These are phyloP conservation scores for Acanthamoeba culbertsoni DNA, from an alignment of 208 protist species.

Conservation along the genomic window DNA sequence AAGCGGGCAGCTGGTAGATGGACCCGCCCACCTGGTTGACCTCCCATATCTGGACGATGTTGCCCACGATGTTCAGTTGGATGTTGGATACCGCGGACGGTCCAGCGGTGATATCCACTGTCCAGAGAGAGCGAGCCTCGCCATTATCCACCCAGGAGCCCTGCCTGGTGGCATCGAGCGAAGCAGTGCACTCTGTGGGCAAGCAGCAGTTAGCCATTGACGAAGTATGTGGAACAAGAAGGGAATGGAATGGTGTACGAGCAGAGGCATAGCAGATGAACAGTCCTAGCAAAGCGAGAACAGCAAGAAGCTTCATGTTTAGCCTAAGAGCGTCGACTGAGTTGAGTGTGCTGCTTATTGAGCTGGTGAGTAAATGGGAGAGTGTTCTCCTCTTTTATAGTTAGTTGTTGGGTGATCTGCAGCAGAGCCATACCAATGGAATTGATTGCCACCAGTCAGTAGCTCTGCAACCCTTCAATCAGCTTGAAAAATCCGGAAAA, in stretches of 20 bases:
- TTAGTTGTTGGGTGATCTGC: too few relatives aligned
- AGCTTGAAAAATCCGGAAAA: too few relatives aligned
- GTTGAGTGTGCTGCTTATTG: too few relatives aligned
- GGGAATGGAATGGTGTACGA: not conserved
- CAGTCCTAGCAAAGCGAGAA: not conserved
- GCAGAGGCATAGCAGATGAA: not conserved
- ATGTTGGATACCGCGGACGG: not conserved
- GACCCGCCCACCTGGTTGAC: not conserved
- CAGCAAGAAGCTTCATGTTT: not conserved
- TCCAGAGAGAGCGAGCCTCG: not conserved
- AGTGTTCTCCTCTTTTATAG: too few relatives aligned
- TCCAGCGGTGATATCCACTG: not conserved
- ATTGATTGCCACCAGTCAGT: too few relatives aligned
- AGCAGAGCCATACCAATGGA: too few relatives aligned
- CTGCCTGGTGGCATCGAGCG: not conserved
- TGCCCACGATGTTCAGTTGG: not conserved
- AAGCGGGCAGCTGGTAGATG: not conserved
- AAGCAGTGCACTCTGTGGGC: not conserved
- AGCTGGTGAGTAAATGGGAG: too few relatives aligned
- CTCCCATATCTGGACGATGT: conserved; percentile 16
- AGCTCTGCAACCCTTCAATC: too few relatives aligned
- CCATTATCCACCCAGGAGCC: not conserved
- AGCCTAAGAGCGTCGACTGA: too few relatives aligned
- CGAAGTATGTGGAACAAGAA: not conserved
- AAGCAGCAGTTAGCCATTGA: not conserved